Conservation (phyloP, 2,329 filamentous ascomycete genomes). For the Aspergillus proliferans region DNA sequence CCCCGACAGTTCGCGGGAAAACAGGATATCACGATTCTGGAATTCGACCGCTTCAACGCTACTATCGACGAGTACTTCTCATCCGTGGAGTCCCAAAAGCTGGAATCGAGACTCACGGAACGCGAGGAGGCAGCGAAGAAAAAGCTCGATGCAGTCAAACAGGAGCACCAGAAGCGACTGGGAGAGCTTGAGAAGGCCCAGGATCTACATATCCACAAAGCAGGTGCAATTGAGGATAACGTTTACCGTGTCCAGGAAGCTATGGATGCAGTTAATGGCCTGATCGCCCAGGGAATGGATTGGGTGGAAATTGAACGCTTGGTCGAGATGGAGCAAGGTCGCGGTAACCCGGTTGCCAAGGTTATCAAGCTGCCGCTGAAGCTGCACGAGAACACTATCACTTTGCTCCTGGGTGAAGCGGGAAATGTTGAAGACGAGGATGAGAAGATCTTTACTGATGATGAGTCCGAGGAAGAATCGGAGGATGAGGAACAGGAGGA, state of each 20-base stretch:
- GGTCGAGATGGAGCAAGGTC: conserved; percentile 77
- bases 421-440: conserved; percentile 58
- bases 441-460: conserved; percentile 58
- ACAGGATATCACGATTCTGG: conserved; percentile 59
- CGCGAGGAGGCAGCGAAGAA: conserved; percentile 72
- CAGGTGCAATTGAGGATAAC: conserved; percentile 84
- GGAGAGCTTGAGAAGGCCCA: conserved; percentile 78
- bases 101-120: conserved; percentile 77
- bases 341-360: conserved; percentile 75
- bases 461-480: conserved; percentile 50
- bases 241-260: conserved; percentile 86
- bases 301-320: conserved; percentile 88
- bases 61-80: conserved; percentile 97
- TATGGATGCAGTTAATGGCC: conserved; percentile 81
- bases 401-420: conserved; percentile 68
- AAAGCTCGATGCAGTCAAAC: conserved; percentile 76
- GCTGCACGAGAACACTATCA: conserved; percentile 82
- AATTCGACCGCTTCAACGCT: conserved; percentile 81
- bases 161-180: conserved; percentile 78
- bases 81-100: conserved; percentile 86
- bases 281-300: conserved; percentile 94
- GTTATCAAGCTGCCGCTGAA: conserved; percentile 84
- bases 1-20: conserved; percentile 72
- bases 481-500: conserved; percentile 23
- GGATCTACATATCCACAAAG: conserved; percentile 77